Conservation (phyloP, 106 monocot species). For the Platanthera guangdongensis region DNA sequence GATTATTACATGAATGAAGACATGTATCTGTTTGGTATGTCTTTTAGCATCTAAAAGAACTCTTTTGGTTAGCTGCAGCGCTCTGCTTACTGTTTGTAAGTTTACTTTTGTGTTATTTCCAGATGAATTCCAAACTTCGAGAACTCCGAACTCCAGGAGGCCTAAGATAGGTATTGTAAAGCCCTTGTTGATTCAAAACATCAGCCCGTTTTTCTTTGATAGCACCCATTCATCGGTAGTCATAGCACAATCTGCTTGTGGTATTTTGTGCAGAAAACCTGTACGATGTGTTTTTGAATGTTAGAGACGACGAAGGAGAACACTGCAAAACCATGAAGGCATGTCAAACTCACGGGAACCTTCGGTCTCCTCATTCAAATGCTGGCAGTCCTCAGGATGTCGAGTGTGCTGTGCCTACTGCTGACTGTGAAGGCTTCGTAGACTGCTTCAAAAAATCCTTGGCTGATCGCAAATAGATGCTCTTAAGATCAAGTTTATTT, state of each 20-base stretch:
- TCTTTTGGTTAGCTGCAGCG: neutral
- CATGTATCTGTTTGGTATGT: constrained; percentile 83
- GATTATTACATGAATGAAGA: constrained; percentile 90
- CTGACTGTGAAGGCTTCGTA: constrained; percentile 59
- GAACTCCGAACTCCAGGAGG: constrained; percentile 70
- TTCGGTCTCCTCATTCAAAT: constrained; percentile 75
- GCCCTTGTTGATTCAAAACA: neutral
- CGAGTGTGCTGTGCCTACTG: constrained; percentile 19
- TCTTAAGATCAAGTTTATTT: neutral
- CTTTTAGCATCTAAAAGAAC: neutral
- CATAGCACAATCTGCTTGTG: neutral
- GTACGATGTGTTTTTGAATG: constrained; percentile 89
- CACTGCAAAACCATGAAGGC: constrained; percentile 97
- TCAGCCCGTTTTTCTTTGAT: too few species aligned
- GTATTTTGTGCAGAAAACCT: constrained; percentile 54
- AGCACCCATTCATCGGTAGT: neutral
- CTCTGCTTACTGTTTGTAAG: neutral
- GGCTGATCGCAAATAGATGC: neutral
- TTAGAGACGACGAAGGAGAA: constrained; percentile 83
- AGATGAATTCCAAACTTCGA: constrained; percentile 96
- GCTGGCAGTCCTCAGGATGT: constrained; percentile 20
- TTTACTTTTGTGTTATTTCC: constrained; percentile 8
- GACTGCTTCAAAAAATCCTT: constrained; percentile 66
- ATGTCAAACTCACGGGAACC: constrained; percentile 78
- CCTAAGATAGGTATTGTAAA: constrained; percentile 63